These are phyloP conservation scores for Yamagishiella unicocca DNA, from an alignment of 139 green algal genomes.

Conservation along the genomic window DNA sequence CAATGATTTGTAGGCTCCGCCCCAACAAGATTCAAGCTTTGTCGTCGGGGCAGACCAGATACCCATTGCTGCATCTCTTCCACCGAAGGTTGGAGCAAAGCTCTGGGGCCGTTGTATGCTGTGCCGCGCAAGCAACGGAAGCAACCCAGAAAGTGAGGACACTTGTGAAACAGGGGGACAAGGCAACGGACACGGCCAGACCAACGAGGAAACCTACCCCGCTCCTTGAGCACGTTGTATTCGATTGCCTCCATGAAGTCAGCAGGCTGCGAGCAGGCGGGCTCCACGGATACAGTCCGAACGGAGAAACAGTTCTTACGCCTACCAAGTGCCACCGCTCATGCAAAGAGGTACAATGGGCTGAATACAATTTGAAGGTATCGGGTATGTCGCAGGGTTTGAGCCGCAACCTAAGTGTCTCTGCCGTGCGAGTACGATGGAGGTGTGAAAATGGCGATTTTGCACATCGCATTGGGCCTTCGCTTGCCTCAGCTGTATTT, in stretches of 20 bases:
- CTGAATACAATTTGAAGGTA: too few relatives aligned
- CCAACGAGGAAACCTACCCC: neutral
- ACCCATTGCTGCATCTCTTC: conserved; percentile 16
- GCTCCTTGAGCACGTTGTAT: neutral
- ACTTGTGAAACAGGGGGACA: neutral
- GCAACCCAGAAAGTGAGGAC: neutral
- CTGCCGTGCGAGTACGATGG: too few relatives aligned
- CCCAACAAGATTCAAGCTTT: neutral
- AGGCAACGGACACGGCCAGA: neutral
- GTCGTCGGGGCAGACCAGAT: neutral
- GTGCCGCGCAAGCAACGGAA: neutral
- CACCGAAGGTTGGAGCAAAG: neutral
- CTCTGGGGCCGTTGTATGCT: neutral
- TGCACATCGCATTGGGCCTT: too few relatives aligned
- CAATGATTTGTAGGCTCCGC: neutral
- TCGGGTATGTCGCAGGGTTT: too few relatives aligned
- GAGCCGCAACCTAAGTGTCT: too few relatives aligned
- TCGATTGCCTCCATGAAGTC: conserved; percentile 17
- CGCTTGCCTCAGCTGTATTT: too few relatives aligned
- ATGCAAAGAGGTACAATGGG: too few relatives aligned
- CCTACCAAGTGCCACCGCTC: too few relatives aligned
- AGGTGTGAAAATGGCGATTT: too few relatives aligned
- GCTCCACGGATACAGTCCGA: too few relatives aligned
- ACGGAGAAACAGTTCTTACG: too few relatives aligned
- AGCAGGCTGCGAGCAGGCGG: too few relatives aligned